A percentile compares a stretch with the other conserved stretches of the same genome.
Conservation (phyloP, 345 rosid genomes). For the Eucalyptus pauciflora region DNA sequence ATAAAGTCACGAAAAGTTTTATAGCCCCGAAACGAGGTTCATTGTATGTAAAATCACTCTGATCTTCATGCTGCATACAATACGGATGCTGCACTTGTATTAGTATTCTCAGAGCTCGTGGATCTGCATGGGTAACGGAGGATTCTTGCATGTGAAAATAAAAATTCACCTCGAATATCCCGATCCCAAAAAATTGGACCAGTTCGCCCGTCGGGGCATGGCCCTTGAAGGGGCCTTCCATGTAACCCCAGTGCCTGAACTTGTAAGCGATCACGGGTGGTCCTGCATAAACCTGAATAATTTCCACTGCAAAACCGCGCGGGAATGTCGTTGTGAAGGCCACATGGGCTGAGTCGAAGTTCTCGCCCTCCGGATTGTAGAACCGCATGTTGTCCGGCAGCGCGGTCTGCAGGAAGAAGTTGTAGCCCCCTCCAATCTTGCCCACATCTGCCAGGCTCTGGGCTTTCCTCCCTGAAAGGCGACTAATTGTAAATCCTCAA, state of each 20-base stretch:
- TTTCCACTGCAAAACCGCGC: conserved; percentile 50
- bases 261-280: conserved; percentile 46
- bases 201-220: conserved; percentile 43
- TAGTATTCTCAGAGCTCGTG: neutral
- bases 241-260: conserved; percentile 71
- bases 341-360: conserved; percentile 1
- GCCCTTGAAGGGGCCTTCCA: conserved; percentile 72
- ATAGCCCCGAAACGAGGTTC: neutral
- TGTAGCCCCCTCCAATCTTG: conserved; percentile 54
- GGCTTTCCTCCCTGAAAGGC: conserved; percentile 26
- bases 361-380: conserved; percentile 21
- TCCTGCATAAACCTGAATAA: conserved; percentile 44
- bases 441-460: conserved; percentile 20
- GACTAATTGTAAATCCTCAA: neutral
- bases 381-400: conserved; percentile 29
- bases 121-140: neutral
- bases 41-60: neutral
- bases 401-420: conserved; percentile 35
- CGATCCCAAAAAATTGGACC: conserved; percentile 25
- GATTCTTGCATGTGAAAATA: neutral
- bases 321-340: conserved; percentile 49
- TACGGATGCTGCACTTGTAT: neutral
- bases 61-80: neutral
- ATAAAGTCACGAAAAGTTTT: neutral
- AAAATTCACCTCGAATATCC: conserved; percentile 15